These are phyloP conservation scores for Typha latifolia DNA, from an alignment of 176 grass and related monocot species.

Conservation along the genomic window DNA sequence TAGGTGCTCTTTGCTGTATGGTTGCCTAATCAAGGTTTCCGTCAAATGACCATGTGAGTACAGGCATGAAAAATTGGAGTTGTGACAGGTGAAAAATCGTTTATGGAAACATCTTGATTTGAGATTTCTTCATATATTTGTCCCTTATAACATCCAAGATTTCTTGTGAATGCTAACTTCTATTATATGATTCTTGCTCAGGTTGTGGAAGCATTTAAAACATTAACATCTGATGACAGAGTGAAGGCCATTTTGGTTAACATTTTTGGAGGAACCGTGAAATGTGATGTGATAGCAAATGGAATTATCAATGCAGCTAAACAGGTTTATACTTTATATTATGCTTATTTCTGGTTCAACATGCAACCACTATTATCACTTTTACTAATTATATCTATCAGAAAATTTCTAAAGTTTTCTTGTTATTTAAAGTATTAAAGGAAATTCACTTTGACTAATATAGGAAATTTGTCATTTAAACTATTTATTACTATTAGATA, in stretches of 20 bases:
- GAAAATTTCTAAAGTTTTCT: no score
- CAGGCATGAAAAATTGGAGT: no score
- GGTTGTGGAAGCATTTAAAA: slow-evolving; percentile 99
- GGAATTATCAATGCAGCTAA: slow-evolving; percentile 99
- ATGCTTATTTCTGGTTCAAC: no score
- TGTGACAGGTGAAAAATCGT: neutral
- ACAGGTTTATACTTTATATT: slow-evolving; percentile 29
- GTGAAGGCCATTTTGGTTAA: slow-evolving; percentile 99
- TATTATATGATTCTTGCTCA: slow-evolving; percentile 22
- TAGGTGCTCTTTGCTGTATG: neutral
- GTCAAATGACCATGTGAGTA: slow-evolving; percentile 4
- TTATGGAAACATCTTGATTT: neutral
- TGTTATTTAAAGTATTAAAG: no score
- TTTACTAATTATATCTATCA: no score
- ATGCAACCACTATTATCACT: no score
- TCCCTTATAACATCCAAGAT: neutral
- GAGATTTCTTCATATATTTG: neutral
- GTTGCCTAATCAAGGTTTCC: slow-evolving; percentile 5
- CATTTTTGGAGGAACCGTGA: slow-evolving; percentile 99
- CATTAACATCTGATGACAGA: slow-evolving; percentile 94
- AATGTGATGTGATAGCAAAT: slow-evolving; percentile 95
- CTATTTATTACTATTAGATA: no score
- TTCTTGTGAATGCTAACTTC: neutral
- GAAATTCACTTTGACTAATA: no score
- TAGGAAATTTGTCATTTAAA: no score